Evolutionary conservation across 352 stramenopile genomes (phyloP), one percentile per base, ranked within the genome.

Genomic region (Hyaloperonospora brassicae): DNA sequence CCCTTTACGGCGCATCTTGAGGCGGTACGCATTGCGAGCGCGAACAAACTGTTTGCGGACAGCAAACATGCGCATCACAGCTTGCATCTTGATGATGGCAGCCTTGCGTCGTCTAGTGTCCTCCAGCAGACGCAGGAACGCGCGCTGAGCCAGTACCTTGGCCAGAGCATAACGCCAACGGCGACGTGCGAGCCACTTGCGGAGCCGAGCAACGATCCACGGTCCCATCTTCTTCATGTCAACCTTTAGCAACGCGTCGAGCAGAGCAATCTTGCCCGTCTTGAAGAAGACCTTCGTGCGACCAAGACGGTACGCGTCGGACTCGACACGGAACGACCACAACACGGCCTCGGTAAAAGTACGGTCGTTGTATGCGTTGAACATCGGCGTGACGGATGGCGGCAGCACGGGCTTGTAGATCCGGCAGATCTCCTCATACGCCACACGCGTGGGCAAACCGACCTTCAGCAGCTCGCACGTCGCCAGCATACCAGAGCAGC

Each of bases 391-490:
- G 44, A 91, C 76, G 17, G 82, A 76, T 38, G 78, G 66, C 44
- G 79, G 78, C 27, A 89, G 61, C 43, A 89, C 76, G 2, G 78
- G 80, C 62, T 89, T 88, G 75, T 94, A 91, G 51, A 89, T 89
- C 47, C 79, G 79, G 54, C 79, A 89, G 47, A 96, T 89, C 55
- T 95, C 87, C 11, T 92, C 79, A 68, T 95, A 96, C 22, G 82
- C 73, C 45, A 96, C 79, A 68, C 87, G 82, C 39, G 87, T 96
- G 21, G 87, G 87, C 35, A 95, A 66, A 51, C 87, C 87, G 17
- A 94, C 80, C 70, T 95, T 95, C n/a, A 96, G 78, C 57, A 96
- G 58, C 55, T 96, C 85, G 59, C 84, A 95, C 24, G 87, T 96
- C 52, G 87, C 84, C 8, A 95, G 61, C 64, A 96, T 95, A 61